Evolutionary conservation across 169 alveolate species (phyloP), one percentile per base, ranked within the genome.

Genomic region (Eimeria tenella): DNA sequence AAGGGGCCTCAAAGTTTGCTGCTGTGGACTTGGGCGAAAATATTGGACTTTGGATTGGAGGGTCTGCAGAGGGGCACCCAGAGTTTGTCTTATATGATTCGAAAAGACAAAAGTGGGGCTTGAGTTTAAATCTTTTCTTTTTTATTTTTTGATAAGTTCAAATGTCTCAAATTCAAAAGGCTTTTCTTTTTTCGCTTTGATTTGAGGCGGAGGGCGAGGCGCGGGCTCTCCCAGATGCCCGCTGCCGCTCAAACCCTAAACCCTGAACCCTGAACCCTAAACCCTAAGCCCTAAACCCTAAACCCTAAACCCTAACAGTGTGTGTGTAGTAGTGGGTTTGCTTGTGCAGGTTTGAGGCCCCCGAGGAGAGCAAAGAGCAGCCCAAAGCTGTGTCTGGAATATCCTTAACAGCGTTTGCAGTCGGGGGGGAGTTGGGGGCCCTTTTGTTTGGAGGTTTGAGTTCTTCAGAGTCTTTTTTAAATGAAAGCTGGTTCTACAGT

Each of bases 341-440:
- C n/a, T n/a, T n/a, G 11, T 56, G 21, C 89, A 81, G 89, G 56
- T 53, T 81, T 10, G 89, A 81, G 55, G 89, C 50, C 10, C 71
- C 50, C 73, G 63, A 21, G 63, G 89, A 31, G 15, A 42, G 13
- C 1, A 62, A 56, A 6, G 86, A 21, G 25, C 25, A 19, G 55
- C 89, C 89, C 4, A 2, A 52, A 23, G 89, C 89, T 7, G 89
- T 42, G 3, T 50, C n/a, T 13, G 89, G 89, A 55, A 71, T 81
- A 6, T 21, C 89, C 8, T 62, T 81, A 13, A 81, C 89, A 15
- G 19, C 86, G 4, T 23, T 21, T 21, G 4, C 10, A 5, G 31
- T 70, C 19, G 31, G 21, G 9, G 89, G 55, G 11, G 55, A 52
- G 7, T 9, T 21, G 10, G 89, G 89, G 89, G 89, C 73, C 21